phyloP scores from a whole-genome alignment of 192 early-diverging fungal species.

The Endogone sp. region DNA sequence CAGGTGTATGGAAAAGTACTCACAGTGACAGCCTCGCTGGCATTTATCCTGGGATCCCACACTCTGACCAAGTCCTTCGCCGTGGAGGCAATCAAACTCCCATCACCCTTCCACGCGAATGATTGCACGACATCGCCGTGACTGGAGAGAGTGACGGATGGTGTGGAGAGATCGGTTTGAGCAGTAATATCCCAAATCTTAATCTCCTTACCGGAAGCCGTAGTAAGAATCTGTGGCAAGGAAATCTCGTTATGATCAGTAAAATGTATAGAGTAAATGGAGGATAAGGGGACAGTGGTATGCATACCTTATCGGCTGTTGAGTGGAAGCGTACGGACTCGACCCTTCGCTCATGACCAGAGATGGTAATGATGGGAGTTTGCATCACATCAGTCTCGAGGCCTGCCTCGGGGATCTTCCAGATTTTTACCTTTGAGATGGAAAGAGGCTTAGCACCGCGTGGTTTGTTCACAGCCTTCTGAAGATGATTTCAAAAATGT shows the following conservation, averaged over 20 bases:
- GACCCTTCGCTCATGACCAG: constrained; percentile 29
- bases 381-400: constrained; percentile 1
- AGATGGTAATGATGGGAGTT: constrained; percentile 19
- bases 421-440: constrained; percentile 39
- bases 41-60: constrained; percentile 52
- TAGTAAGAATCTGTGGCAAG: constrained; percentile 34
- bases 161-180: constrained; percentile 20
- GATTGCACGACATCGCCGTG: constrained; percentile 44
- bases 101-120: constrained; percentile 60
- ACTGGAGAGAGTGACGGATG: constrained; percentile 11
- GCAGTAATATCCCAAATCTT: constrained; percentile 46
- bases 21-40: neutral
- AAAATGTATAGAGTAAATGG: neutral
- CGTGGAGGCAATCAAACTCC: constrained; percentile 42
- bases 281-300: neutral
- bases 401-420: constrained; percentile 27
- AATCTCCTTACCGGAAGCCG: constrained; percentile 37
- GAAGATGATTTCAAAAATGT: too few species aligned
- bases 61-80: constrained; percentile 58
- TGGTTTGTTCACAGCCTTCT: too few species aligned
- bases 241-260: neutral
- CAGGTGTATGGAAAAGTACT: neutral
- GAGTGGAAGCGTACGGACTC: constrained; percentile 46
- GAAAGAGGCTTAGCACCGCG: neutral
- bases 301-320: constrained; percentile 36